A percentile compares a stretch with the other conserved stretches of the same genome.
phyloP scores from a whole-genome alignment of 2,329 filamentous ascomycete genomes.

The Monosporascus sp. region DNA sequence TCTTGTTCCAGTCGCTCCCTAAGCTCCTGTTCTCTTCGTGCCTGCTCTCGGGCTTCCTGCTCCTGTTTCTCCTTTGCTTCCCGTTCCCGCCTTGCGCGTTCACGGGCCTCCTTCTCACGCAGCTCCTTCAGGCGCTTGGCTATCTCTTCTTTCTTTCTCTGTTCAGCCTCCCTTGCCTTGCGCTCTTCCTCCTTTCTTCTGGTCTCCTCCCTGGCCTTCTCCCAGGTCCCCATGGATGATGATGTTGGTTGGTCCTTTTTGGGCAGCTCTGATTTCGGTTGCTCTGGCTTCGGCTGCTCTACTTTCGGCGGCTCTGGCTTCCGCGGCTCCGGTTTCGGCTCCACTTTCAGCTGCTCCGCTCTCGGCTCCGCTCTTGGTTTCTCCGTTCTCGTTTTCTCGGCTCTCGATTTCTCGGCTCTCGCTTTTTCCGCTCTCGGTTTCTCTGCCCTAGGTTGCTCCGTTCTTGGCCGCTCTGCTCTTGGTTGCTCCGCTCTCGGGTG shows the following conservation, averaged over 20 bases:
- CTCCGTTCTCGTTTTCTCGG: constrained; percentile 5
- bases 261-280: constrained; percentile 8
- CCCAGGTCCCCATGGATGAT: constrained; percentile 51
- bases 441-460: constrained; percentile 13
- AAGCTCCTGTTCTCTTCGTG: constrained; percentile 22
- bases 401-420: constrained; percentile 29
- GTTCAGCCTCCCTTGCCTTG: constrained; percentile 38
- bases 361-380: not conserved
- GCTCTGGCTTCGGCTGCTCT: constrained; percentile 8
- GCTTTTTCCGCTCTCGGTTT: not conserved
- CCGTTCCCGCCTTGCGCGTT: constrained; percentile 33
- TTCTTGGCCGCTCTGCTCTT: constrained; percentile 1
- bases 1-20: constrained; percentile 34
- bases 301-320: constrained; percentile 8
- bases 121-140: constrained; percentile 47
- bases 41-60: constrained; percentile 30
- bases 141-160: constrained; percentile 52
- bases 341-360: constrained; percentile 11
- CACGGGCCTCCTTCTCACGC: constrained; percentile 49
- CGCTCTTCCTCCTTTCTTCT: constrained; percentile 59
- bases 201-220: constrained; percentile 64
- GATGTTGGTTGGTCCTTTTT: constrained; percentile 18
- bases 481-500: not conserved
- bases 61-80: constrained; percentile 27
- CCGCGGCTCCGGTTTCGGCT: constrained; percentile 12